Base-by-base conservation (phyloP, 2,329 filamentous ascomycete species). In the Raffaelea deltoideospora region DNA sequence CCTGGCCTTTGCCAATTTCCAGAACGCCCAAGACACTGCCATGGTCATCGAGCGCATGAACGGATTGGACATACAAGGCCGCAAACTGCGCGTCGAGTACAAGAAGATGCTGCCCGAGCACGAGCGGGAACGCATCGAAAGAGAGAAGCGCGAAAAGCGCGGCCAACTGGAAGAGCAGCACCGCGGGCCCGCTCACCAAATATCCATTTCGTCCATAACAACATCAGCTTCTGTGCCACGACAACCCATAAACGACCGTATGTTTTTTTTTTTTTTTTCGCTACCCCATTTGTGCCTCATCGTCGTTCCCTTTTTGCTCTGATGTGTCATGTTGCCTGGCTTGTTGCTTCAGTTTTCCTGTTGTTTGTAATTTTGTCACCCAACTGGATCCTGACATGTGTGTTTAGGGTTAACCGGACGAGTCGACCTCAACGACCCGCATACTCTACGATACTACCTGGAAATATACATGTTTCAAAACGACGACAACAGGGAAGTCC, bases 61-160 rank as follows among this genome's bases (percentile, higher is more conserved):
- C 53, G 86, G 93, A 48, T 81, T 95, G 57, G 90, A 96, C 52
- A 73, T 98, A 9, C 86, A 94, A 53, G 90, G 90, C 32, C 74
- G 90, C 42, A 96, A 96, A 61, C 64, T 98, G 47, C 73, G 90
- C 34, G 90, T 98, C 20, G 90, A 98, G 58, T 98, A 96, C 64
- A 98, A 98, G 69, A 96, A 96, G 64, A 96, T 98, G 90, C 72
- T 98, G 5, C 90, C 90, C 1, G 74, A 92, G 45, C 84, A 87
- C 23, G 90, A 96, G 58, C 75, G 90, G 36, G 90, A 98, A 59
- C 75, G 90, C 29, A 96, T 98, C 47, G 90, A 98, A 58, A 74
- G 90, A 6, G 90, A 96, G 60, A 98, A 96, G 73, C 74, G 90
- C 40, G 88, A 96, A 62, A 82, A 90, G 48, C 78, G 90, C 36